Base-by-base conservation (phyloP, 108 stramenopile species). In the Skeletonema potamos region DNA sequence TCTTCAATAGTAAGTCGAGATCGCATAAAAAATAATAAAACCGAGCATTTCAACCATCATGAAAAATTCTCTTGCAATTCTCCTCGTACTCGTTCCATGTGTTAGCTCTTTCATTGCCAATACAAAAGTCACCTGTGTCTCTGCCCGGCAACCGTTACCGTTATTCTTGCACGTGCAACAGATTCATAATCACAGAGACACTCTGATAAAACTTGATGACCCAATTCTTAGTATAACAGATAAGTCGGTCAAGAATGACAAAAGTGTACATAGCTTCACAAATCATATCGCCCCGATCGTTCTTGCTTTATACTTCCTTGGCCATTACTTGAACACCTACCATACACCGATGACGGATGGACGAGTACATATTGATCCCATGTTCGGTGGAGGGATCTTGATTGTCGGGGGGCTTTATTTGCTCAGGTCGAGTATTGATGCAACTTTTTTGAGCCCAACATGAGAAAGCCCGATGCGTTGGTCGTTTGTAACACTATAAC, bases 141-240 rank as follows among this genome's bases (percentile, higher is more conserved):
- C 48, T 22, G 5, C 48, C 22, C 48, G 20, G 6, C 0, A 48
- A 20, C 22, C 3, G 15, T 0, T 41, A 30, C 56, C 44, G 0
- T 51, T 68, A 39, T 67, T 67, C 48, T 48, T 76, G 26, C 74
- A 76, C 39, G 66, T 76, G 9, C 66, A 76, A 58, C 61, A 65
- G 17, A 61, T 76, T 22, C 74, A 76, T 62, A 10, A 56, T 27
- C 74, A 76, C 20, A 58, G 74, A 10, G 74, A 76, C 54, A 54
- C 66, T 12, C 34, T 76, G 6, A 20, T 76, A 3, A 41, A 48
- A 6, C 61, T 76, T 0, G 66, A 67, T 18, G 74, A 76, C 48
- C 74, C 74, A 5, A 62, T 76, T n/a, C 22, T 60, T 0, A 64
- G 55, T 26, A 43, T 59, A 17, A 37, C 36, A 32, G 34, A 57